phyloP scores from a whole-genome alignment of 169 alveolate genomes.

The Hepatocystis sp. region DNA sequence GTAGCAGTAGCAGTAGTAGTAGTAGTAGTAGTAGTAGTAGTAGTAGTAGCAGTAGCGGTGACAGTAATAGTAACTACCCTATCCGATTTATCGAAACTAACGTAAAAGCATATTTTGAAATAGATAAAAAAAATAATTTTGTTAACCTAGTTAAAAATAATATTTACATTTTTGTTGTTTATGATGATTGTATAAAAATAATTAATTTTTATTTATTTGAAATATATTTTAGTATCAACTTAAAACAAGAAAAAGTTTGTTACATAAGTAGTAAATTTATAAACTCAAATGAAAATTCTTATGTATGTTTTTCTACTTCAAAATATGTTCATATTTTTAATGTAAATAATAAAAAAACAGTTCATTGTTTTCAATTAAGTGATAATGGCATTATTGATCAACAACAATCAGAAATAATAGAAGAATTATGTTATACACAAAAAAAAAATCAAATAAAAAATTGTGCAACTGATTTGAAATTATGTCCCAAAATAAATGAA shows the following conservation, averaged over 20 bases:
- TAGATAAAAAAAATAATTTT: conserved; percentile 10
- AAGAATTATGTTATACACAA: too few species aligned
- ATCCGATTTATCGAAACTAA: conserved; percentile 60
- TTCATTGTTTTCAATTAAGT: background rate
- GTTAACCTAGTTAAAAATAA: conserved; percentile 15
- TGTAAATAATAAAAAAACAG: conserved; percentile 1
- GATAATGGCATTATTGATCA: background rate
- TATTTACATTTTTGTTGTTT: conserved; percentile 24
- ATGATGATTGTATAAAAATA: conserved; percentile 21
- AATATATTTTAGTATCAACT: conserved; percentile 15
- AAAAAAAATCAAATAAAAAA: too few species aligned
- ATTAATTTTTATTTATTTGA: conserved; percentile 33
- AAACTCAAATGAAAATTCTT: conserved; percentile 1
- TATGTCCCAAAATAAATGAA: too few species aligned
- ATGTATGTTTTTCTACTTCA: conserved; percentile 39
- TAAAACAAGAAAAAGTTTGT: conserved; percentile 17
- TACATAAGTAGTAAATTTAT: conserved; percentile 20
- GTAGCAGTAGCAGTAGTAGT: too few species aligned
- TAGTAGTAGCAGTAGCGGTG: too few species aligned
- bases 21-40: too few species aligned
- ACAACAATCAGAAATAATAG: too few species aligned
- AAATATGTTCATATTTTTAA: conserved; percentile 32
- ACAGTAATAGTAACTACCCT: too few species aligned
- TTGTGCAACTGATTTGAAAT: too few species aligned
- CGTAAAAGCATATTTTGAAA: conserved; percentile 52